These are phyloP conservation scores for Vitis rotundifolia DNA, from an alignment of 164 flowering plant genomes.

Conservation along the genomic window DNA sequence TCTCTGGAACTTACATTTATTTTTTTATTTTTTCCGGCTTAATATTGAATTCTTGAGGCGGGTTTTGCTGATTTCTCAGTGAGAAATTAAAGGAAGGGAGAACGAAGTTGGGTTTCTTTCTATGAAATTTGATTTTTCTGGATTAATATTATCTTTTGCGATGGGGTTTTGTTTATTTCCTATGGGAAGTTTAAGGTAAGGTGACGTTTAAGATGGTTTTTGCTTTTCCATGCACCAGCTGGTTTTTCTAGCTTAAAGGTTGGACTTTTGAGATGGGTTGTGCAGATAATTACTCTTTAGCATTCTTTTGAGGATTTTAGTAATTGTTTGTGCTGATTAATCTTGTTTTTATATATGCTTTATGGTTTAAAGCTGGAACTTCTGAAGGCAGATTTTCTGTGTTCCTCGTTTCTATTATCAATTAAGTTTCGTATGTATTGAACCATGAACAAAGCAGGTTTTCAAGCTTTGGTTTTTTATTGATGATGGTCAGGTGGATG, in stretches of 20 bases:
- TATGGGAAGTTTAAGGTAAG: too few relatives aligned
- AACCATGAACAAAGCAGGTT: too few relatives aligned
- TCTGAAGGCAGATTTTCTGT: too few relatives aligned
- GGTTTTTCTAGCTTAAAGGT: not conserved
- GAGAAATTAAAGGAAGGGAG: too few relatives aligned
- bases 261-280: not conserved
- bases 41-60: too few relatives aligned
- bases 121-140: not conserved
- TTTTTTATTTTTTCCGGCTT: too few relatives aligned
- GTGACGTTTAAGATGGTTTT: too few relatives aligned
- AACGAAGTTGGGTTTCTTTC: too few relatives aligned
- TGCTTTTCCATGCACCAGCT: not conserved
- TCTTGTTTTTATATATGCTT: not conserved
- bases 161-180: not conserved
- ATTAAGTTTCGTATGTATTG: too few relatives aligned
- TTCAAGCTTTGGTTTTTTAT: not conserved
- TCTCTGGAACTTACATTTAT: too few relatives aligned
- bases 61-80: too few relatives aligned
- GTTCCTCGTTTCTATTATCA: too few relatives aligned
- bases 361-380: not conserved
- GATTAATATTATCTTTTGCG: not conserved
- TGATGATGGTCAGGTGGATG: conserved; percentile 69
- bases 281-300: not conserved
- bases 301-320: not conserved
- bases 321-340: not conserved